Conservation (phyloP, 257 asterid species). For the Ehretia macrophylla region DNA sequence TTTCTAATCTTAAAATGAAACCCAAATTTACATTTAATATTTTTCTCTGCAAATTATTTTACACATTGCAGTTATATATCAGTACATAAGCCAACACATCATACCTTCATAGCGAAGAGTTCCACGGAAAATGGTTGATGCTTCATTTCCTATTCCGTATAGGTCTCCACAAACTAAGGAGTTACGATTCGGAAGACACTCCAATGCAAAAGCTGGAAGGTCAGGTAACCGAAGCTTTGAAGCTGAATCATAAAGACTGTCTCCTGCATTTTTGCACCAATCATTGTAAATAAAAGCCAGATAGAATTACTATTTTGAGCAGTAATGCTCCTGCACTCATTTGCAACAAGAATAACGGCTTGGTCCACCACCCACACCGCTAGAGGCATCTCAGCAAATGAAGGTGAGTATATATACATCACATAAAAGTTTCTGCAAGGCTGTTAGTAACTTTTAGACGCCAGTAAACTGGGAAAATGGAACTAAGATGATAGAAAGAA, state of each 20-base stretch:
- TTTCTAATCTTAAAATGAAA: too few species aligned
- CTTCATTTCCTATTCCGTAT: constrained; percentile 79
- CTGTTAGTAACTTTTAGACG: too few species aligned
- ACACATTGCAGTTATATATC: background rate
- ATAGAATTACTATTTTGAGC: background rate
- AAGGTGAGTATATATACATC: too few species aligned
- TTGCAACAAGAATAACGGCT: background rate
- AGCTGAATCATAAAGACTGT: constrained; percentile 81
- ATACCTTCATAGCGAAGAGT: constrained; percentile 94
- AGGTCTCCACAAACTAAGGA: constrained; percentile 81
- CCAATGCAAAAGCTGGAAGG: constrained; percentile 92
- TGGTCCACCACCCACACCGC: too few species aligned
- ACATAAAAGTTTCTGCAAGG: too few species aligned
- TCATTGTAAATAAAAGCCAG: constrained; percentile 6
- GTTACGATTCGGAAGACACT: constrained; percentile 92
- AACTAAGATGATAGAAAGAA: too few species aligned
- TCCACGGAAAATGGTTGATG: constrained; percentile 83
- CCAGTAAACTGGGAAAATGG: too few species aligned
- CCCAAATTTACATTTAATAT: too few species aligned
- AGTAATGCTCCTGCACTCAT: background rate
- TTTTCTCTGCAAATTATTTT: too few species aligned
- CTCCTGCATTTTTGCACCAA: constrained; percentile 47
- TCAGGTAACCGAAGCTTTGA: constrained; percentile 62
- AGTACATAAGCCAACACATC: constrained; percentile 3
- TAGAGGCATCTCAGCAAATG: too few species aligned